phyloP scores from a whole-genome alignment of 2,329 filamentous ascomycete genomes.

The Apiospora koreana region DNA sequence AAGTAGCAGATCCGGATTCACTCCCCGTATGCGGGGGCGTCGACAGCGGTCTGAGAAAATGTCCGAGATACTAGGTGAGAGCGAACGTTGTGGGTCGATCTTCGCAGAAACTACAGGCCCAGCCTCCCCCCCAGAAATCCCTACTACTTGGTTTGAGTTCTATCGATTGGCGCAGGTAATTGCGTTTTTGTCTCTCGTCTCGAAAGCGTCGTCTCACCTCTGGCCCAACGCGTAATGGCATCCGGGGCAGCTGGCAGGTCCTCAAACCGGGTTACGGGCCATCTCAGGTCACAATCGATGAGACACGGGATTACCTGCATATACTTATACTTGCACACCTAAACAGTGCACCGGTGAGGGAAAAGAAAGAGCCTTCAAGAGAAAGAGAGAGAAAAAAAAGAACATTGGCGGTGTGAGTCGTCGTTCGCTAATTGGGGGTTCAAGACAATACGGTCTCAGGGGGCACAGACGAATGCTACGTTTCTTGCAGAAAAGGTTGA shows the following conservation, averaged over 20 bases:
- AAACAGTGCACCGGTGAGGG: not conserved
- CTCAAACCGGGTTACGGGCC: not conserved
- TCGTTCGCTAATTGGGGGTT: not conserved
- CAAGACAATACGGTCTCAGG: not conserved
- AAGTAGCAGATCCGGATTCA: not conserved
- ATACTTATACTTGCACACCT: not conserved
- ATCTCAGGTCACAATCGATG: not conserved
- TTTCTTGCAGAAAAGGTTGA: not conserved
- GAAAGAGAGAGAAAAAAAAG: not conserved
- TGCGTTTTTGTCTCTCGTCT: not conserved
- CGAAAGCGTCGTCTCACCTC: not conserved
- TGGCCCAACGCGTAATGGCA: not conserved
- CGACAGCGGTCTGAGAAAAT: not conserved
- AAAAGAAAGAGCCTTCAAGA: not conserved
- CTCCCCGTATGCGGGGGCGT: not conserved
- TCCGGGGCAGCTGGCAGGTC: not conserved
- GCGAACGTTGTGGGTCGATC: not conserved
- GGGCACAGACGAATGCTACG: not conserved
- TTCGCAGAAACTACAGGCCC: not conserved
- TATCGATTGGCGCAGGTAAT: not conserved
- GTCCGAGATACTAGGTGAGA: not conserved
- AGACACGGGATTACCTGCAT: constrained; percentile 7
- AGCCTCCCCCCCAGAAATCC: not conserved
- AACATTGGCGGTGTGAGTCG: not conserved
- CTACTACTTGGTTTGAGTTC: not conserved